Evolutionary conservation across 257 asterid genomes (phyloP).

Genomic region (Penstemon eatonii): DNA sequence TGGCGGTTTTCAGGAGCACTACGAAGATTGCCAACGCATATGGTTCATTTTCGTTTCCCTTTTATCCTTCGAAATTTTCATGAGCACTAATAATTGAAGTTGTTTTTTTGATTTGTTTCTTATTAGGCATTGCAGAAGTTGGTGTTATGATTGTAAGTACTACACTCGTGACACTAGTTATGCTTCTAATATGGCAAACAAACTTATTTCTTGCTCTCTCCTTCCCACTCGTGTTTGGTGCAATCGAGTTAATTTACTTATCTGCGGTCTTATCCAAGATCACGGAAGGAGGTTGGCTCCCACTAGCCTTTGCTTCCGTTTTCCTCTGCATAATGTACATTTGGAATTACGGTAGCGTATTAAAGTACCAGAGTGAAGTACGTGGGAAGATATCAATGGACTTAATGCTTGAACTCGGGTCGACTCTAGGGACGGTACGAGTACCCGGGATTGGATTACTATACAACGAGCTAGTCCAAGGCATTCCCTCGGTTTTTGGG

Average conservation of each 20-base stretch:
- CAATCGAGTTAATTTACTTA: conserved; percentile 73
- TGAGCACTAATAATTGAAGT: neutral
- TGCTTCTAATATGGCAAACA: conserved; percentile 91
- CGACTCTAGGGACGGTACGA: conserved; percentile 76
- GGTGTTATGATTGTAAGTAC: conserved; percentile 96
- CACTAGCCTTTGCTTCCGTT: conserved; percentile 70
- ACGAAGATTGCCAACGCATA: conserved; percentile 87
- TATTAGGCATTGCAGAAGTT: conserved; percentile 92
- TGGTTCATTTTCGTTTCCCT: conserved; percentile 45
- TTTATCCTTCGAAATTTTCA: neutral
- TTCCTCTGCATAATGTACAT: conserved; percentile 82
- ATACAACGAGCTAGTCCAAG: conserved; percentile 88
- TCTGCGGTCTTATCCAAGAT: conserved; percentile 85
- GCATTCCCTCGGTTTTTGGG: conserved; percentile 81
- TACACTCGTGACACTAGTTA: conserved; percentile 75
- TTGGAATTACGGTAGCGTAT: conserved; percentile 91
- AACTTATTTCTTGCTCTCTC: conserved; percentile 63
- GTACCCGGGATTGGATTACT: conserved; percentile 90
- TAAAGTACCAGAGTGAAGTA: conserved; percentile 84
- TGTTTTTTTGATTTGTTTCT: neutral
- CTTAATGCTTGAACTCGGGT: conserved; percentile 75
- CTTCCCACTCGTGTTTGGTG: conserved; percentile 74
- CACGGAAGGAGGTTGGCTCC: conserved; percentile 97
- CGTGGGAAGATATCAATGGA: conserved; percentile 77
- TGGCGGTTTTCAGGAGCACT: conserved; percentile 84